Base-by-base conservation (phyloP, 352 stramenopile genomes). In the Hyaloperonospora arabidopsidis region DNA sequence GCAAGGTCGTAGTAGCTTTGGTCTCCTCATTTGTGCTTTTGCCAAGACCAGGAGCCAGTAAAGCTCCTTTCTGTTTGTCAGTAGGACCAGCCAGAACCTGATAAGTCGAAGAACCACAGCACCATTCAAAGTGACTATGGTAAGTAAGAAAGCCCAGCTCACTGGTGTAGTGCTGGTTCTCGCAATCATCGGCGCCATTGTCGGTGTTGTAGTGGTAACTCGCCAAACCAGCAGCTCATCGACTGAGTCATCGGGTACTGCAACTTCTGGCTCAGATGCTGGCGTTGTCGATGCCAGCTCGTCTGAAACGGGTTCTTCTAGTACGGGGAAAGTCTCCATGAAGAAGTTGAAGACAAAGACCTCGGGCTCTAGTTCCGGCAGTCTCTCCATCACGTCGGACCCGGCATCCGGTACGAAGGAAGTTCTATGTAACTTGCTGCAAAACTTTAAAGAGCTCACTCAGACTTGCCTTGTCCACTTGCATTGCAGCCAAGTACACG, bases 381-480 rank as follows among this genome's bases (percentile, higher is more conserved):
- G 48, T 14, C 36, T 23, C 32, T 62, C 54, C 19, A 54, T 74
- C 49, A 84, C 74, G 4, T 87, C 76, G 5, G 76, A 87, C 64
- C 76, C 76, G 41, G 79, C 74, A 34, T 70, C 54, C 5, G 65
- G 59, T 69, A 52, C 32, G 48, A 46, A 34, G 35, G 43, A 39
- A 34, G 18, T 52, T 32, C 25, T 32, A 8, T 32, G 8, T 32
- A n/a, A n/a, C n/a, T n/a, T n/a, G n/a, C n/a, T n/a, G n/a, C n/a
- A n/a, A n/a, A n/a, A n/a, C n/a, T n/a, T n/a, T n/a, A n/a, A n/a
- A n/a, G n/a, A n/a, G n/a, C n/a, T n/a, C n/a, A n/a, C 25, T 32
- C 25, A 32, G 25, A 32, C 25, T 32, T 32, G 8, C 25, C 25
- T 8, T 4, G 8, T 32, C 25, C 8, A 32, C 21, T n/a, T 52